Conservation (phyloP, 2,329 filamentous ascomycete species). For the Endothia cerciana region DNA sequence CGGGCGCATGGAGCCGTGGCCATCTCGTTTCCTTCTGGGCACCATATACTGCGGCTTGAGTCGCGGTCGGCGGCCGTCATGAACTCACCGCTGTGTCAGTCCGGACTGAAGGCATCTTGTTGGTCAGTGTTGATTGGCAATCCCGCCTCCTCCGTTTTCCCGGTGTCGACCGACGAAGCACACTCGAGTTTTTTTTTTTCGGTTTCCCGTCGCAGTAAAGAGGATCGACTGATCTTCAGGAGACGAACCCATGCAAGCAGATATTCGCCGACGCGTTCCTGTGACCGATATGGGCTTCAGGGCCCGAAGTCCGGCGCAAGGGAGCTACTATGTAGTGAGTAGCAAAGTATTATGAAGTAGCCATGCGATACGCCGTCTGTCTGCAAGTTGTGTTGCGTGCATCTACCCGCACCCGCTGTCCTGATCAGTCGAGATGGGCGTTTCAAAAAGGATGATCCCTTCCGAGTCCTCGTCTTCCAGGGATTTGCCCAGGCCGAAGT, state of each 20-base stretch:
- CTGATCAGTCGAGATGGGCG: conserved; percentile 18
- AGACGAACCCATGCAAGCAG: conserved; percentile 8
- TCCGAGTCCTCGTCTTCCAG: conserved; percentile 11
- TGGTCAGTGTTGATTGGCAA: neutral
- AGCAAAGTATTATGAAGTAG: conserved; percentile 2
- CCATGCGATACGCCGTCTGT: conserved; percentile 13
- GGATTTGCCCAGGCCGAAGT: neutral
- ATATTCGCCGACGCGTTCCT: neutral
- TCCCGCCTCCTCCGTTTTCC: neutral
- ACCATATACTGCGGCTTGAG: neutral
- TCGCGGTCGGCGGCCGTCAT: no score
- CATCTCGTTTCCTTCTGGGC: conserved; percentile 4
- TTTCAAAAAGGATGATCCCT: conserved; percentile 23
- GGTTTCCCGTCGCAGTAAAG: conserved; percentile 15
- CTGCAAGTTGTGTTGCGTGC: conserved; percentile 14
- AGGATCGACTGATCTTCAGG: conserved; percentile 28
- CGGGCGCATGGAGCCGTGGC: conserved; percentile 3
- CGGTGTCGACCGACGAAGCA: neutral
- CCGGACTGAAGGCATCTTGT: neutral
- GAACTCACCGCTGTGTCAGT: neutral
- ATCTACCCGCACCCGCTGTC: conserved; percentile 15
- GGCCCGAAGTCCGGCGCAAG: neutral
- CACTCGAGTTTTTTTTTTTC: neutral
- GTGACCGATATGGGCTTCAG: neutral
- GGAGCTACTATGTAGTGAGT: no score